Conservation (phyloP, 805 yeast species). For the Limtongia smithiae region DNA sequence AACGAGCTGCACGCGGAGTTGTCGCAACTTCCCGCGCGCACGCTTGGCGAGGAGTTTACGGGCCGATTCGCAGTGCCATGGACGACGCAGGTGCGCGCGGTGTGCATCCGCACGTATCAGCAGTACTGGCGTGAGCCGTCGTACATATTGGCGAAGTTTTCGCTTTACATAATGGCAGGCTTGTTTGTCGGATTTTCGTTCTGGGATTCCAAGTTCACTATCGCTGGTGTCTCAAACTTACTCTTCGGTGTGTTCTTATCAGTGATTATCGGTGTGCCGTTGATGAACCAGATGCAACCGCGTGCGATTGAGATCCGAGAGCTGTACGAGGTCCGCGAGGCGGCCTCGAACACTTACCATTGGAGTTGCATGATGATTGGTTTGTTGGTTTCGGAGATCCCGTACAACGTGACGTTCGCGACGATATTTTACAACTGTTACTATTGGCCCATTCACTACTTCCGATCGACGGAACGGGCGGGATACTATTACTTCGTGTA, state of each 20-base stretch:
- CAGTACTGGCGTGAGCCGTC: constrained; percentile 59
- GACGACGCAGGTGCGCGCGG: constrained; percentile 43
- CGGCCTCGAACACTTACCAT: constrained; percentile 67
- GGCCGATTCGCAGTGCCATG: constrained; percentile 48
- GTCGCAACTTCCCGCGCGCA: constrained; percentile 29
- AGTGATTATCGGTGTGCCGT: constrained; percentile 54
- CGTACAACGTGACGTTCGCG: constrained; percentile 50
- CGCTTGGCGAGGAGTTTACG: constrained; percentile 29
- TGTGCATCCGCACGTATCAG: constrained; percentile 43
- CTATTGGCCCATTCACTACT: constrained; percentile 49
- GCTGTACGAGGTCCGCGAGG: constrained; percentile 66
- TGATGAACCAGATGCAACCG: constrained; percentile 60
- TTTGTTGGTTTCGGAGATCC: constrained; percentile 56
- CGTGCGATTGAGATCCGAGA: constrained; percentile 57
- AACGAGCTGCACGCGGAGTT: constrained; percentile 36
- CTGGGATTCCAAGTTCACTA: constrained; percentile 51
- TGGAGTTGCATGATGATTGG: constrained; percentile 60
- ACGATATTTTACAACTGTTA: constrained; percentile 53
- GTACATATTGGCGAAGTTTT: constrained; percentile 60
- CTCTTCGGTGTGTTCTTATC: constrained; percentile 57
- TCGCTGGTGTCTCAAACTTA: constrained; percentile 56
- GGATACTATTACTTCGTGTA: constrained; percentile 49
- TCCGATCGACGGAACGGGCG: constrained; percentile 43
- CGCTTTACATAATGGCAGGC: constrained; percentile 49
- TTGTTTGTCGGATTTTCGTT: constrained; percentile 71